phyloP scores from a whole-genome alignment of 176 grass and related monocot genomes.

The Zizania latifolia region DNA sequence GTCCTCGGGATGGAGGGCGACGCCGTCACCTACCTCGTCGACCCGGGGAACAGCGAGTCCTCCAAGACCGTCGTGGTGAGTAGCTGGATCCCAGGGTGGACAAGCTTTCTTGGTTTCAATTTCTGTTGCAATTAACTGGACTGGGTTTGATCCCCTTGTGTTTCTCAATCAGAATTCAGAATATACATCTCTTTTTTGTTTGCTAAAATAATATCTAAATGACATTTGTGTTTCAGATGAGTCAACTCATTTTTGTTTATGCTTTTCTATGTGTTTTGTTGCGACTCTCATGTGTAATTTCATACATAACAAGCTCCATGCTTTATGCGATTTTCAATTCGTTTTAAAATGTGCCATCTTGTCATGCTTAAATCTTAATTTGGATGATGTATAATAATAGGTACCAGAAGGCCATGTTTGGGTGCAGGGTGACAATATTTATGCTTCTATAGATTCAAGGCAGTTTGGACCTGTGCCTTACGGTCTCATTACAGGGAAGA shows the following conservation, averaged over 20 bases:
- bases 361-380: not conserved
- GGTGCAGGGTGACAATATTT: conserved; percentile 86
- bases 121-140: not conserved
- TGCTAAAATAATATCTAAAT: not conserved
- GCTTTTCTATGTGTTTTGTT: not conserved
- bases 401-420: conserved; percentile 80
- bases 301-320: not conserved
- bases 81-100: not conserved
- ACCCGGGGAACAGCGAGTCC: conserved; percentile 35
- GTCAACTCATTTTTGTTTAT: not conserved
- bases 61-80: conserved; percentile 62
- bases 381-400: conserved; percentile 29
- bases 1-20: conserved; percentile 61
- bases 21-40: conserved; percentile 51
- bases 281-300: not conserved
- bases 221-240: not conserved
- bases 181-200: not conserved
- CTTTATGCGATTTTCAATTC: not conserved
- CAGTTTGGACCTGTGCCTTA: conserved; percentile 67
- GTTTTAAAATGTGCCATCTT: not conserved
- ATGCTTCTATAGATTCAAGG: conserved; percentile 72
- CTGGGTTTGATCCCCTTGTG: not conserved
- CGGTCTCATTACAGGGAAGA: conserved; percentile 64
- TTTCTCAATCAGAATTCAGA: too few relatives aligned
- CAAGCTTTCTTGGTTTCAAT: not conserved